Conservation (phyloP, 495 filamentous ascomycete species). For the Penicillium soppii region DNA sequence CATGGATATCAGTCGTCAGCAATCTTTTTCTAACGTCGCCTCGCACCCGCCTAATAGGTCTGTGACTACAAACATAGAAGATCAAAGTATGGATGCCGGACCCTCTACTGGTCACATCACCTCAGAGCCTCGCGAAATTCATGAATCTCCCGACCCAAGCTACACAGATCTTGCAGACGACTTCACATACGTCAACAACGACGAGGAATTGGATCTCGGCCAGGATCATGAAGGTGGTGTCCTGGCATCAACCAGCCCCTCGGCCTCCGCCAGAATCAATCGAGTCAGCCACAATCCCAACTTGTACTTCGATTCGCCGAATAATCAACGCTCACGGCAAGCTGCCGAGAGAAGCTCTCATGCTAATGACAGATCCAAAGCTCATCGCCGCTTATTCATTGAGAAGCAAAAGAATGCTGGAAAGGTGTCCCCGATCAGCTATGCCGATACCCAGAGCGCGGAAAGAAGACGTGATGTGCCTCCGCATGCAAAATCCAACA, state of each 20-base stretch:
- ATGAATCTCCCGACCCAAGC: background rate
- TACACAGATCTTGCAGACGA: slow-evolving; percentile 8
- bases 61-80: background rate
- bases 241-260: slow-evolving; percentile 19
- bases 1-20: background rate
- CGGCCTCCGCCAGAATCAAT: slow-evolving; percentile 18
- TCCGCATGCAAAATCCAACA: background rate
- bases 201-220: slow-evolving; percentile 13
- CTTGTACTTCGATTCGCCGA: slow-evolving; percentile 11
- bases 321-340: background rate
- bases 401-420: background rate
- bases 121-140: background rate
- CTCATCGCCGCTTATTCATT: background rate
- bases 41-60: background rate
- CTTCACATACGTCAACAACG: slow-evolving; percentile 9
- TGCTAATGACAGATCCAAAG: background rate
- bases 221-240: background rate
- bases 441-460: background rate
- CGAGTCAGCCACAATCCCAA: slow-evolving; percentile 17
- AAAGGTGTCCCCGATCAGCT: slow-evolving; percentile 2
- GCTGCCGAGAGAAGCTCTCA: background rate
- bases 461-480: background rate
- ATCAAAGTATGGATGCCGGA: background rate
- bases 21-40: background rate
- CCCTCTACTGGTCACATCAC: background rate